Evolutionary conservation across 2,329 filamentous ascomycete species (phyloP), one percentile per base, ranked within the genome.

Genomic region (Botrytis paeoniae): DNA sequence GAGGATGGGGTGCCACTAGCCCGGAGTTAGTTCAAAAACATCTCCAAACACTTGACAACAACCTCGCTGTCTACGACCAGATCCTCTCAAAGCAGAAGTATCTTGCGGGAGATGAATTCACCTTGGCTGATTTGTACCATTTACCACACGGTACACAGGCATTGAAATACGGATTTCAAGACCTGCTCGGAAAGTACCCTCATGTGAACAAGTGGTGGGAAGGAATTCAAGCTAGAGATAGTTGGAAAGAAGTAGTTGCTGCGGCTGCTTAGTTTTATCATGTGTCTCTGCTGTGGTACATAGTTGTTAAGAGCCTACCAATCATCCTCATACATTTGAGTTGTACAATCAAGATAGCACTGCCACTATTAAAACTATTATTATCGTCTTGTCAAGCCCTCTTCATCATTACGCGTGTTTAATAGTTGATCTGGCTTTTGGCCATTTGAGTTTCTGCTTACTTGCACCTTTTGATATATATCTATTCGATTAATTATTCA

Each of bases 81-180:
- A 74, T 77, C 63, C 74, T 78, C 9, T 64, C 74, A 16, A 74
- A 77, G 48, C 74, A 76, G 64, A 75, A 74, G 37, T 77, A 77
- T 73, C 68, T 78, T 51, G 76, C 73, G n/a, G 76, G 76, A 45
- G 70, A 78, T 45, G 59, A 77, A 35, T 35, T 77, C 41, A 76
- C 76, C 16, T 71, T 78, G 51, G 74, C 61, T 39, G 75, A 78
- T 70, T 57, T 78, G 29, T 75, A 73, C 59, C 73, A 78, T 54
- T 68, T 77, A 59, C 73, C 76, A 16, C 63, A 77, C 70, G 70
- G 63, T 22, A 57, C 70, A 10, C 35, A 73, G 35, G 45, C 74
- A 39, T 66, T 66, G 37, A 51, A 62, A 20, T 63, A 62, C 22
- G 74, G 73, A 41, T 74, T 61, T 22, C 35, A 48, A 48, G 32